Percentiles rank a stretch among this genome's conserved stretches.
Evolutionary conservation across 768 basidiomycete species (phyloP).

Genomic region (Clavulina sp.): DNA sequence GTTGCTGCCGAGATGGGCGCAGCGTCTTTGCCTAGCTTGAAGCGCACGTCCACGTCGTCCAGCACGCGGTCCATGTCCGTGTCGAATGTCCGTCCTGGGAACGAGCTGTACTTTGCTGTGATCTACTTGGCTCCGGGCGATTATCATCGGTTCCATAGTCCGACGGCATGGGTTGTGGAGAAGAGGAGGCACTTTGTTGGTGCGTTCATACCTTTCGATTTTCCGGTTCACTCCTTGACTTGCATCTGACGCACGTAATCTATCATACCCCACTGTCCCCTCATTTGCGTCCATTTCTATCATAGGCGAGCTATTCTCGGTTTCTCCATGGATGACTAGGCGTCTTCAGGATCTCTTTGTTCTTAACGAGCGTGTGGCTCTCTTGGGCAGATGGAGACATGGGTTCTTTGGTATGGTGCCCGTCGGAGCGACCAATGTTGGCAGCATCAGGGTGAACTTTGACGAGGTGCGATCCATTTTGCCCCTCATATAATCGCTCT

Average conservation of each 20-base stretch:
- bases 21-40: constrained; percentile 4
- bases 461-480: constrained; percentile 40
- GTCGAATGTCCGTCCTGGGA: constrained; percentile 45
- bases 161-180: constrained; percentile 95
- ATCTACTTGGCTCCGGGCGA: constrained; percentile 98
- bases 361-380: constrained; percentile 91
- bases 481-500: neutral
- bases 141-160: constrained; percentile 94
- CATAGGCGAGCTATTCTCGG: constrained; percentile 81
- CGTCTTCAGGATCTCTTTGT: constrained; percentile 86
- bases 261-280: no score
- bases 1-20: constrained; percentile 62
- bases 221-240: neutral
- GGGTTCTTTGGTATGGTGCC: constrained; percentile 98
- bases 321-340: constrained; percentile 90
- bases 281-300: neutral
- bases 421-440: constrained; percentile 92
- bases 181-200: constrained; percentile 88
- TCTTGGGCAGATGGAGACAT: constrained; percentile 85
- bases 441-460: constrained; percentile 90
- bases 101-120: constrained; percentile 81
- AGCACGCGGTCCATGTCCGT: constrained; percentile 23
- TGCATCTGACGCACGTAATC: neutral
- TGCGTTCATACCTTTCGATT: constrained; percentile 17
- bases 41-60: constrained; percentile 4